Evolutionary conservation across 805 yeast genomes (phyloP).

Genomic region (Candida lessepsii): DNA sequence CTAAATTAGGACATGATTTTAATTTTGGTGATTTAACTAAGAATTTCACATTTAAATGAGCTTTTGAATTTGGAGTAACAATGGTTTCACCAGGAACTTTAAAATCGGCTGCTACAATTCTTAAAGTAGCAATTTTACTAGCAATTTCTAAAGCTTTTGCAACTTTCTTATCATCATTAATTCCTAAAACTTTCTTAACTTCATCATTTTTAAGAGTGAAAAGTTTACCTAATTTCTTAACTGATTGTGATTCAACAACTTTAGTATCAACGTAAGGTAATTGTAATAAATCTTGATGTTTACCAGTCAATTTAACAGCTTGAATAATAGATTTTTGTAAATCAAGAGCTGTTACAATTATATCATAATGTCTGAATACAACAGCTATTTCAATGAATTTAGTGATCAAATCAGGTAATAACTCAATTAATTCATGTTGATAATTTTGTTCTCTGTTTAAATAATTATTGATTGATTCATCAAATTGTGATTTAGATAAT

Average conservation of each 20-base stretch:
- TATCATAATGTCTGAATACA: constrained; percentile 69
- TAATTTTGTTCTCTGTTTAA: constrained; percentile 47
- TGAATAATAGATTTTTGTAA: constrained; percentile 71
- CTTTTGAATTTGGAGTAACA: constrained; percentile 63
- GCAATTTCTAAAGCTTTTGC: constrained; percentile 56
- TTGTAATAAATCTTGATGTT: constrained; percentile 69
- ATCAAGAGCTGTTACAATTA: constrained; percentile 59
- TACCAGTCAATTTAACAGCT: constrained; percentile 59
- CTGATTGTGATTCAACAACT: constrained; percentile 40
- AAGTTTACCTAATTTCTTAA: constrained; percentile 68
- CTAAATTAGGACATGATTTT: constrained; percentile 51
- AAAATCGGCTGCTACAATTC: constrained; percentile 68
- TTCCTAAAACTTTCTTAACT: constrained; percentile 56
- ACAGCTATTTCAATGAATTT: constrained; percentile 82
- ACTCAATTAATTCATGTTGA: constrained; percentile 48
- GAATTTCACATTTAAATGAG: constrained; percentile 75
- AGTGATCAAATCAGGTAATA: constrained; percentile 61
- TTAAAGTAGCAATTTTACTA: constrained; percentile 62
- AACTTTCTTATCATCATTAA: constrained; percentile 45
- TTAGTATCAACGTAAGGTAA: constrained; percentile 67
- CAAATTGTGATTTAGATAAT: constrained; percentile 28
- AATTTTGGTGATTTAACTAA: constrained; percentile 71
- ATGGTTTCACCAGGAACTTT: constrained; percentile 85
- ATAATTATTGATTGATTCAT: constrained; percentile 57
- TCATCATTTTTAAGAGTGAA: constrained; percentile 55